Conservation (phyloP, 1,284 basidiomycete species). For the Phellopilus nigrolimitatus region DNA sequence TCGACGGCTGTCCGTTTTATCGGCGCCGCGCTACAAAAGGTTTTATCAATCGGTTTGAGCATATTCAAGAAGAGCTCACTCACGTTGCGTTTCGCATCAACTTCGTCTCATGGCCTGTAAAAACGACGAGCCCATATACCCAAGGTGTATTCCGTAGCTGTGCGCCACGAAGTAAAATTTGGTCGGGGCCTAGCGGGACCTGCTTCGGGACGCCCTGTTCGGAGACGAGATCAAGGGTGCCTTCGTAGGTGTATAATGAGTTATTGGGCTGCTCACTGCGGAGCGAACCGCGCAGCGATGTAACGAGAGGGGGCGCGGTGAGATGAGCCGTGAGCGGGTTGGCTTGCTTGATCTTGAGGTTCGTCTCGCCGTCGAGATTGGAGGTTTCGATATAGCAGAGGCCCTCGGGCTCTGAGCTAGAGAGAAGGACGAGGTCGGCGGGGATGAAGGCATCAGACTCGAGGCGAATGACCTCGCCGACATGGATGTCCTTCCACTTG, state of each 20-base stretch:
- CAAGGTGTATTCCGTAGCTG: constrained; percentile 96
- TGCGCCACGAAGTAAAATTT: constrained; percentile 90
- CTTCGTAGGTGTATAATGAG: constrained; percentile 95
- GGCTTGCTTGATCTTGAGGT: constrained; percentile 98
- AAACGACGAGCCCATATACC: constrained; percentile 92
- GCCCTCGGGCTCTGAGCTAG: constrained; percentile 93
- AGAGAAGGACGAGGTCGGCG: constrained; percentile 86
- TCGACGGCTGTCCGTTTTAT: constrained; percentile 97
- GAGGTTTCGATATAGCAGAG: constrained; percentile 97
- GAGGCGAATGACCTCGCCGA: constrained; percentile 90
- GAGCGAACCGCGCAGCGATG: constrained; percentile 75
- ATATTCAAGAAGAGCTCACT: constrained; percentile 30
- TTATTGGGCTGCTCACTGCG: constrained; percentile 97
- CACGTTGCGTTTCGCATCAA: constrained; percentile 94
- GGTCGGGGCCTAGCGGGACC: constrained; percentile 91
- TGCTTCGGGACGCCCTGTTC: constrained; percentile 63
- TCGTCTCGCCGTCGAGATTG: constrained; percentile 97
- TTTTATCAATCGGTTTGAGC: constrained; percentile 13
- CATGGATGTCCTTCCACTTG: constrained; percentile 87
- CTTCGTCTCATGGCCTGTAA: constrained; percentile 98
- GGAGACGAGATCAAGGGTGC: constrained; percentile 66
- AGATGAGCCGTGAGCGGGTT: constrained; percentile 77
- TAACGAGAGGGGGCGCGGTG: constrained; percentile 74
- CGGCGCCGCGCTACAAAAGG: constrained; percentile 71
- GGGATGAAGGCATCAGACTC: constrained; percentile 95